phyloP scores from a whole-genome alignment of 306 rosid species.

The Sophora flavescens region DNA sequence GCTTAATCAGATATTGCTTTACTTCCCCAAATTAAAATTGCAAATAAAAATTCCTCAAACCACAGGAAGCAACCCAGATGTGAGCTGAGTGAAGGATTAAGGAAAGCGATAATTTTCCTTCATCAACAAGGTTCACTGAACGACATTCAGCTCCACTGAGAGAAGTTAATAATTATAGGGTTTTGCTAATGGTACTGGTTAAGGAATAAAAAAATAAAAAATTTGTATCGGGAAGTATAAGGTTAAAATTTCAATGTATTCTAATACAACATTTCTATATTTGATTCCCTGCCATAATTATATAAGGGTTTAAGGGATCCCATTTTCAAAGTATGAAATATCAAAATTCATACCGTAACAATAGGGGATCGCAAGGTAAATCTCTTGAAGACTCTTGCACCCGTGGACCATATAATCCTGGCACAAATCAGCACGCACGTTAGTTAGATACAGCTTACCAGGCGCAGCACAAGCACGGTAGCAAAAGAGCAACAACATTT shows the following conservation, averaged over 20 bases:
- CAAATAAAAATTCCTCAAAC: constrained; percentile 8
- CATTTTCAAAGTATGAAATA: constrained; percentile 32
- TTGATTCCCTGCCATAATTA: not conserved
- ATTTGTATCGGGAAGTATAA: too few relatives aligned
- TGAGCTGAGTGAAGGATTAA: not conserved
- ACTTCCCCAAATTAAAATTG: not conserved
- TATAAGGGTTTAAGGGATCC: not conserved
- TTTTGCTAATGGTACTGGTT: too few relatives aligned
- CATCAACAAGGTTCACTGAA: constrained; percentile 22
- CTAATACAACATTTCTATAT: too few relatives aligned
- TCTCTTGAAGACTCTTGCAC: constrained; percentile 87
- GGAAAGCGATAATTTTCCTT: constrained; percentile 10
- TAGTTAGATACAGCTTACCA: constrained; percentile 31
- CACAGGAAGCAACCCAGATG: not conserved
- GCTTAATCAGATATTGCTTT: not conserved
- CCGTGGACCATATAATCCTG: constrained; percentile 94
- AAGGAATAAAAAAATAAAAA: too few relatives aligned
- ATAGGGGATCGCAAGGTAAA: constrained; percentile 77
- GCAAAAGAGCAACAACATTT: not conserved
- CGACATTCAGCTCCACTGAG: not conserved
- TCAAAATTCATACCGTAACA: constrained; percentile 57
- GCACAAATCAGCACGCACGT: constrained; percentile 13
- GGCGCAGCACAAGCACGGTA: constrained; percentile 4
- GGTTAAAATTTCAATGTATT: too few relatives aligned
- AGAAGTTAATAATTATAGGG: too few relatives aligned